These are phyloP conservation scores for Backusella sp. DNA, from an alignment of 192 early-diverging fungal genomes.

Conservation along the genomic window DNA sequence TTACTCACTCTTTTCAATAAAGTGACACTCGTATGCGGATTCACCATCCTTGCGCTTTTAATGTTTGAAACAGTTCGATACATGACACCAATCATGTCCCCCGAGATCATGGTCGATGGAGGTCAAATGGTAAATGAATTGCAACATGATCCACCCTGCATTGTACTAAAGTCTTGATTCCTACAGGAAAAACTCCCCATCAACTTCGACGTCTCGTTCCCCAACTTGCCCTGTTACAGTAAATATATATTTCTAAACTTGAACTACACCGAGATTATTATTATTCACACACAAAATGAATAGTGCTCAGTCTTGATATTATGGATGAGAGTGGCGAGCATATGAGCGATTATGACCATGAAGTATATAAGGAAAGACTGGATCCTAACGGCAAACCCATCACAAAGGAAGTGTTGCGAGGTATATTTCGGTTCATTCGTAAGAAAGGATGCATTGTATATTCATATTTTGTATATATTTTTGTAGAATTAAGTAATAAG, in stretches of 20 bases:
- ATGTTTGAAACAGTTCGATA: conserved; percentile 85
- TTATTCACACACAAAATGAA: neutral
- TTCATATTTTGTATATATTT: too few relatives aligned
- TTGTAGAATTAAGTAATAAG: conserved; percentile 51
- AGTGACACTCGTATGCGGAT: conserved; percentile 78
- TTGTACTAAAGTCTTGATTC: neutral
- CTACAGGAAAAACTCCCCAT: conserved; percentile 78
- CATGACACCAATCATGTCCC: conserved; percentile 58
- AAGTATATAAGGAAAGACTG: conserved; percentile 77
- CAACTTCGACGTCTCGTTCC: conserved; percentile 87
- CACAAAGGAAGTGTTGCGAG: conserved; percentile 47
- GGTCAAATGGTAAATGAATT: conserved; percentile 49
- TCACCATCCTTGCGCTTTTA: conserved; percentile 71
- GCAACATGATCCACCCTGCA: neutral
- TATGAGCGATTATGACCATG: conserved; percentile 71
- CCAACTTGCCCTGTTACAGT: conserved; percentile 84
- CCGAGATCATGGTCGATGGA: conserved; percentile 81
- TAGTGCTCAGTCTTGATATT: conserved; percentile 88
- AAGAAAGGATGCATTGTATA: too few relatives aligned
- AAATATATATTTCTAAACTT: conserved; percentile 21
- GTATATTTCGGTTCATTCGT: conserved; percentile 36
- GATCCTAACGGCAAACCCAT: conserved; percentile 67
- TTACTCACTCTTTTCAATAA: neutral
- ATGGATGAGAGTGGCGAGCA: conserved; percentile 95
- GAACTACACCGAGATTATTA: neutral